A percentile compares a stretch with the other conserved stretches of the same genome.
Evolutionary conservation across 1,284 basidiomycete species (phyloP).

Genomic region (Ceratobasidium sp.): DNA sequence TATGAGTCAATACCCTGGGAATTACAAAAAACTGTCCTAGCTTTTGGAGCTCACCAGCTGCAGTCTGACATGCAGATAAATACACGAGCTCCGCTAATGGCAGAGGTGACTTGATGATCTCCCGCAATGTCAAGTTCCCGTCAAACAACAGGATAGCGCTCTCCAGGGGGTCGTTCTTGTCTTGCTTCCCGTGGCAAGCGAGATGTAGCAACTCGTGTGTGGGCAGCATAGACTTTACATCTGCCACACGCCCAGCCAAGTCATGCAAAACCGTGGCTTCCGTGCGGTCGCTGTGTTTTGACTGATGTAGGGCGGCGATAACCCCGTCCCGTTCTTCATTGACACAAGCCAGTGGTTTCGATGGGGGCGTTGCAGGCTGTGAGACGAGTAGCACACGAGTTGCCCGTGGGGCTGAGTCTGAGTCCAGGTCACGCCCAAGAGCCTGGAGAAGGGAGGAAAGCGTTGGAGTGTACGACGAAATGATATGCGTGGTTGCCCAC

Average conservation of each 20-base stretch:
- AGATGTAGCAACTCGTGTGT: conserved; percentile 30
- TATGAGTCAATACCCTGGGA: background rate
- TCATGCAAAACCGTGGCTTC: conserved; percentile 20
- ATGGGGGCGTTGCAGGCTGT: conserved; percentile 9
- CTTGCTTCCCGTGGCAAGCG: conserved; percentile 41
- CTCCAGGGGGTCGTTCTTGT: conserved; percentile 22
- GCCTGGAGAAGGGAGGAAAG: conserved; percentile 17
- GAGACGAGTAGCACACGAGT: conserved; percentile 29
- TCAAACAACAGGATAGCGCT: conserved; percentile 7
- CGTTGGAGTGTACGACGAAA: conserved; percentile 41
- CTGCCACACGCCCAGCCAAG: conserved; percentile 5
- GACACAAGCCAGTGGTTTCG: conserved; percentile 9
- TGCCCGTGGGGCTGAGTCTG: background rate
- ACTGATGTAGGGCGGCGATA: background rate
- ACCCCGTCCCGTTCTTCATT: conserved; percentile 20
- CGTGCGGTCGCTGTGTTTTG: background rate
- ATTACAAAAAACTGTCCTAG: background rate
- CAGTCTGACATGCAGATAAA: conserved; percentile 43
- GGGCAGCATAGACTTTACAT: background rate
- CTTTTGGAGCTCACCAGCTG: conserved; percentile 5
- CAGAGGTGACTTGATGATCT: conserved; percentile 35
- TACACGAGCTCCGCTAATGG: conserved; percentile 36
- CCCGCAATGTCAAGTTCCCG: conserved; percentile 26
- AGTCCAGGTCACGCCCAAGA: background rate
- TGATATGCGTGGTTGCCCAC: conserved; percentile 21